Percentiles rank a stretch among this genome's conserved stretches.
phyloP scores from a whole-genome alignment of 2,329 filamentous ascomycete genomes.

The Coniochaeta prunicola region DNA sequence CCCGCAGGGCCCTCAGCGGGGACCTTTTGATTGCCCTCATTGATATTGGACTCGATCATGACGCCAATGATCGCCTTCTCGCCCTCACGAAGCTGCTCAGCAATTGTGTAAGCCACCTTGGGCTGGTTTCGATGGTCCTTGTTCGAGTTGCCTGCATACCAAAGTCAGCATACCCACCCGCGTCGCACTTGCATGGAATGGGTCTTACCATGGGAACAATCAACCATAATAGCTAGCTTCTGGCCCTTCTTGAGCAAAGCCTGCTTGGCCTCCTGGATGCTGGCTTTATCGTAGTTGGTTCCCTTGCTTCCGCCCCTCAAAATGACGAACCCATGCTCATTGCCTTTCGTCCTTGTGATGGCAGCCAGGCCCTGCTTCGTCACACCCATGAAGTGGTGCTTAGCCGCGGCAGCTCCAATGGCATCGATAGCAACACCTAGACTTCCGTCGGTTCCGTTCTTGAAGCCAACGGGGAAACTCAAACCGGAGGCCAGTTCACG shows the following conservation, averaged over 20 bases:
- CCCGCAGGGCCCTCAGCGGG: slow-evolving; percentile 70
- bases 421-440: slow-evolving; percentile 90
- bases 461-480: slow-evolving; percentile 97
- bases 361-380: slow-evolving; percentile 95
- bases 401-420: slow-evolving; percentile 77
- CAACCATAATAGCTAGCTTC: slow-evolving; percentile 89
- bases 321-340: slow-evolving; percentile 97
- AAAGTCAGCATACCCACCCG: not conserved
- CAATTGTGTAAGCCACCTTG: slow-evolving; percentile 75
- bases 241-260: slow-evolving; percentile 75
- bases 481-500: slow-evolving; percentile 91
- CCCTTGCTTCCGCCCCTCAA: slow-evolving; percentile 85
- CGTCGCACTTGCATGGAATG: not conserved
- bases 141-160: slow-evolving; percentile 71
- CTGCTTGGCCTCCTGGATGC: slow-evolving; percentile 71
- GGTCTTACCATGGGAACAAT: slow-evolving; percentile 84
- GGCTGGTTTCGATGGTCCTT: slow-evolving; percentile 98
- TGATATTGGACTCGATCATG: slow-evolving; percentile 98
- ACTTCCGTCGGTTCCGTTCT: slow-evolving; percentile 96
- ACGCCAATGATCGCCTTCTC: slow-evolving; percentile 88
- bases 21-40: slow-evolving; percentile 84
- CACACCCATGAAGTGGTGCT: slow-evolving; percentile 96
- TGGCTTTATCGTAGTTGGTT: slow-evolving; percentile 88
- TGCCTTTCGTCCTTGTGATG: slow-evolving; percentile 87
- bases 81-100: slow-evolving; percentile 78